Conservation (phyloP, 768 basidiomycete species). For the Naematelia aurantialba region DNA sequence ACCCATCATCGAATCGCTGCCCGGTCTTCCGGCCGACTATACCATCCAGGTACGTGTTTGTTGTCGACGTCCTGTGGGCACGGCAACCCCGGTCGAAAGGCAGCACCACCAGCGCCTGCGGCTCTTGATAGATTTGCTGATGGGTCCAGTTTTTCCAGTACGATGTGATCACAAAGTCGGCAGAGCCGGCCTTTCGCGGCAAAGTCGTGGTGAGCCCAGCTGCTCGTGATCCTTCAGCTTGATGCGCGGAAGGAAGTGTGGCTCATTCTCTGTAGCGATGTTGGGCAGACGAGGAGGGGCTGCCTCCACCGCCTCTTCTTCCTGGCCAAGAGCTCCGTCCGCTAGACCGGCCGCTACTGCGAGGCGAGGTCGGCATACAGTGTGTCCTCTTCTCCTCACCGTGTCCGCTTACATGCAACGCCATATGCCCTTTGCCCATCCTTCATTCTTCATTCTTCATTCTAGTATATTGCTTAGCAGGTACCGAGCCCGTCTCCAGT, state of each 20-base stretch:
- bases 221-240: no score
- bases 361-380: slow-evolving; percentile 78
- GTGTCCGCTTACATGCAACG: not conserved
- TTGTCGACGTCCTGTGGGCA: no score
- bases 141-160: slow-evolving; percentile 61
- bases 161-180: slow-evolving; percentile 59
- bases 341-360: slow-evolving; percentile 67
- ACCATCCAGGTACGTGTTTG: slow-evolving; percentile 24
- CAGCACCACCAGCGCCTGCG: no score
- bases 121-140: not conserved
- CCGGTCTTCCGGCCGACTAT: slow-evolving; percentile 34
- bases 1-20: slow-evolving; percentile 21
- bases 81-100: no score
- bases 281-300: slow-evolving; percentile 82
- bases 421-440: not conserved
- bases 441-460: not conserved
- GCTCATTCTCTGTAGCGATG: slow-evolving; percentile 59
- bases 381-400: slow-evolving; percentile 38
- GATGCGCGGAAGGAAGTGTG: no score
- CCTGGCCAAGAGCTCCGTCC: slow-evolving; percentile 53
- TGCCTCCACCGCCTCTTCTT: slow-evolving; percentile 47
- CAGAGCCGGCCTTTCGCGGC: slow-evolving; percentile 54
- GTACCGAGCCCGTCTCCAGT: not conserved
- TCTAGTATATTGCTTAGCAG: not conserved
- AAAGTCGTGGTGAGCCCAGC: slow-evolving; percentile 70